Base-by-base conservation (phyloP, 2,329 filamentous ascomycete genomes). In the Pseudonectria foliicola region DNA sequence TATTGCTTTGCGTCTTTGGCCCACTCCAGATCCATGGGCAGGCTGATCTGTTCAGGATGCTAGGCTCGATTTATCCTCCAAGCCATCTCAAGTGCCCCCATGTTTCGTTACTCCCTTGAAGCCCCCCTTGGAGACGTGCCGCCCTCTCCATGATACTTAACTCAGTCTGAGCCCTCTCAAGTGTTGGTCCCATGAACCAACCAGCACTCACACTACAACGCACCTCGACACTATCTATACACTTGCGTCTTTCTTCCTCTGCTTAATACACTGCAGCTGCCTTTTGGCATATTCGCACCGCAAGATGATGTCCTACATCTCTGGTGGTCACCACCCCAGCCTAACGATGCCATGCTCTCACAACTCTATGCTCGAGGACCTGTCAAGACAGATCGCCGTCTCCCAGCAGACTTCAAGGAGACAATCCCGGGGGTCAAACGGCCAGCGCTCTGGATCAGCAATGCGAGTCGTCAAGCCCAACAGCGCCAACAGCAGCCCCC, bases 401-500 rank as follows among this genome's bases (percentile, higher is more conserved):
- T 65, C 67, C 25, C 67, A 21, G 18, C 18, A 70, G 37, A 56
- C 64, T 18, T 56, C 64, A 26, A 65, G 71, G 31, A 64, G 67
- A 40, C 59, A 65, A 42, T 73, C 73, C 14, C 64, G 68, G 42
- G 59, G 63, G 15, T 69, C 70, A 7, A 69, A 64, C 44, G 65
- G 69, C 44, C 70, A 70, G 55, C 70, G 66, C 50, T 60, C 57
- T 32, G 65, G 61, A 46, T 63, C 61, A 40, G 61, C 64, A 38
- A 78, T 75, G 72, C 70, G 80, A 40, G 66, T 85, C 26, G 62
- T 61, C 37, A 85, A 85, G 58, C 77, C 80, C 11, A 73, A 64
- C 45, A 84, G 80, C 57, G 72, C 79, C 44, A 83, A 68, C 64
- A 84, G 75, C 60, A 85, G 82, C 56, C 82, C 81, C 11, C 70